Evolutionary conservation across 495 filamentous ascomycete genomes (phyloP).

Genomic region (Neurospora sp.): DNA sequence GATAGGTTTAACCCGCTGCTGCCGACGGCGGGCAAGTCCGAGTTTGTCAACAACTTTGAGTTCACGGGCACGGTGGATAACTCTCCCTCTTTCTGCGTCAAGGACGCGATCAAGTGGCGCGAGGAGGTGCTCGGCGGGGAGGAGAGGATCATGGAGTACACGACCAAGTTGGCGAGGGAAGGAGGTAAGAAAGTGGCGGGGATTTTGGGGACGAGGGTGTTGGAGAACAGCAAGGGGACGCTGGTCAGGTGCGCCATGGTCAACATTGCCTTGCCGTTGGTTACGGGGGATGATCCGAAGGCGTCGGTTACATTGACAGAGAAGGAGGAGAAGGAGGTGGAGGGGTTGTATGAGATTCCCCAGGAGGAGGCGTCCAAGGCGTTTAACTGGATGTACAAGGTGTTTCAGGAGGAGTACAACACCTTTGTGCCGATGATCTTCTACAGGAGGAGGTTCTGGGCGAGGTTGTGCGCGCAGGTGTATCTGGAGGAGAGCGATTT

Average conservation of each 20-base stretch:
- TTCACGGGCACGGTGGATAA: slow-evolving; percentile 70
- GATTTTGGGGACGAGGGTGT: slow-evolving; percentile 57
- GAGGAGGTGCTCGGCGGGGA: slow-evolving; percentile 65
- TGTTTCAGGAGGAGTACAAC: slow-evolving; percentile 47
- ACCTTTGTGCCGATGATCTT: slow-evolving; percentile 59
- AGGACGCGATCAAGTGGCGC: slow-evolving; percentile 60
- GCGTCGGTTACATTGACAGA: slow-evolving; percentile 3
- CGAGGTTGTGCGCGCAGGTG: slow-evolving; percentile 65
- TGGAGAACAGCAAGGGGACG: slow-evolving; percentile 46
- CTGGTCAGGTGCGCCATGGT: slow-evolving; percentile 44
- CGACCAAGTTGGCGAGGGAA: slow-evolving; percentile 42
- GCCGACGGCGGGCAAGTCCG: slow-evolving; percentile 28
- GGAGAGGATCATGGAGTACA: slow-evolving; percentile 51
- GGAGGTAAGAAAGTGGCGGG: slow-evolving; percentile 49
- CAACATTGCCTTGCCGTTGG: slow-evolving; percentile 67
- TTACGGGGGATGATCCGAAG: slow-evolving; percentile 4
- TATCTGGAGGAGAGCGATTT: slow-evolving; percentile 74
- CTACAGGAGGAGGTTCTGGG: slow-evolving; percentile 55
- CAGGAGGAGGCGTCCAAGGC: slow-evolving; percentile 27
- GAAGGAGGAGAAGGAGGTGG: slow-evolving; percentile 12
- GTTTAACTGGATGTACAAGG: slow-evolving; percentile 46
- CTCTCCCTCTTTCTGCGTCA: slow-evolving; percentile 58
- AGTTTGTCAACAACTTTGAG: slow-evolving; percentile 63
- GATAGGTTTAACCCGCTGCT: slow-evolving; percentile 41
- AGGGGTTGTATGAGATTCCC: slow-evolving; percentile 21